Evolutionary conservation across 1,139 yeast species (phyloP), one percentile per base, ranked within the genome.

Genomic region (Candida anutae): DNA sequence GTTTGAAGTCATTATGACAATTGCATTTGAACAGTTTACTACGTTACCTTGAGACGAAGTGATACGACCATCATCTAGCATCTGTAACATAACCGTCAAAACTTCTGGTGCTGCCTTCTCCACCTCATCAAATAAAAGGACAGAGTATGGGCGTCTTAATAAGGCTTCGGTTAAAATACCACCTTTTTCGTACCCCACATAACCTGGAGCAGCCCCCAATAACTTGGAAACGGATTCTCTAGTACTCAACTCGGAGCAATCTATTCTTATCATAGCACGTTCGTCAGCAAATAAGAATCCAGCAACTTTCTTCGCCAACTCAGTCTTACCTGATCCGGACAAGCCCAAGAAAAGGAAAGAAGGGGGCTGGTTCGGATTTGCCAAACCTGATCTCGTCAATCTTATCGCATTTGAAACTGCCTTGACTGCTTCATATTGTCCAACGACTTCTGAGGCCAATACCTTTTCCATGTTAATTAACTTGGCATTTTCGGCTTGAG

Each of bases 71-170:
- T 93, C 99, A 50, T 93, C 99, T 37, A 90, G 67, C 56, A 90
- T 75, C 54, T 90, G 98, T 44, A 90, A 68, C 46, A 90, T 67
- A 13, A 90, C 78, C 4, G 95, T 93, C 53, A 90, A 69, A 2
- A 93, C 98, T 54, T 90, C 97, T 2, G 98, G 98, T 3, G 95
- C 95, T n/a, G 98, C 99, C 59, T 90, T 90, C 51, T 90, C 98
- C 33, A 90, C 94, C 59, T 90, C 98, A 60, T 90, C 98, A 48
- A 90, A 90, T 39, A 90, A 66, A 17, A 90, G 73, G 16, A 93
- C 98, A 4, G 97, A 83, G 62, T 90, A 93, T 30, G 99, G 98
- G 38, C 82, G 78, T 51, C 96, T 75, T 36, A 85, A 70, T 36
- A 90, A 68, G 35, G 93, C 94, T 48, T 90, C 95, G 3, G 98